Percentiles rank a stretch among this genome's conserved stretches.
phyloP scores from a whole-genome alignment of 257 asterid genomes.

The Nicotiana noctiflora region DNA sequence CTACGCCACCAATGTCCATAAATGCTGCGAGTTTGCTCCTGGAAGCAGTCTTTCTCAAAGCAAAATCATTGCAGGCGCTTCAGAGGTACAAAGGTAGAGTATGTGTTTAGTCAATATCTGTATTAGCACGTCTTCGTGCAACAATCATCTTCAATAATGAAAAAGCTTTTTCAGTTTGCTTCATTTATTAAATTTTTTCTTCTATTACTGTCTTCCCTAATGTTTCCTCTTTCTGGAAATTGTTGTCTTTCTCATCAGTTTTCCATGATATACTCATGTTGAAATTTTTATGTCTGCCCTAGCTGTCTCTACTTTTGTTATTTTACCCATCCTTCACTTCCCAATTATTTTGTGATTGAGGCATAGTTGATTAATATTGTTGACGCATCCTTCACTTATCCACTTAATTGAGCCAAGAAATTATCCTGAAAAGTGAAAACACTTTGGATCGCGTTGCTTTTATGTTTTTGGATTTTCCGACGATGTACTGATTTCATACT shows the following conservation, averaged over 20 bases:
- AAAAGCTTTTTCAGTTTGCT: neutral
- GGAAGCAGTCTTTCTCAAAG: conserved; percentile 75
- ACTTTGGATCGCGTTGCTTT: neutral
- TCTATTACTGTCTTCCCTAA: neutral
- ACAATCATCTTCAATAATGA: neutral
- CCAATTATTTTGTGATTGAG: neutral
- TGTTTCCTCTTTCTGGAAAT: neutral
- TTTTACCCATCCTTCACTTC: neutral
- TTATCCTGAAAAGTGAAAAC: neutral
- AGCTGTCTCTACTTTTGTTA: neutral
- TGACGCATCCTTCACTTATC: neutral
- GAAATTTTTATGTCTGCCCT: neutral
- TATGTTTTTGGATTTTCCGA: neutral
- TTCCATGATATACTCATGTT: neutral
- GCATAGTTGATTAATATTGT: neutral
- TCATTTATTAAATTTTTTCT: neutral
- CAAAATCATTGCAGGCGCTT: conserved; percentile 78
- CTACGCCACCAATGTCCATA: conserved; percentile 58
- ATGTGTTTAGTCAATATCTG: neutral
- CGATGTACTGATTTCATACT: neutral
- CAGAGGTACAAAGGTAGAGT: conserved; percentile 74
- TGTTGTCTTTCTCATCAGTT: neutral
- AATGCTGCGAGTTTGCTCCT: conserved; percentile 75
- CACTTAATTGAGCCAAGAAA: neutral
- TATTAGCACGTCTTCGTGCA: neutral